Evolutionary conservation across 371 early-diverging fungal genomes (phyloP).

Genomic region (Mucor lusitanicus): DNA sequence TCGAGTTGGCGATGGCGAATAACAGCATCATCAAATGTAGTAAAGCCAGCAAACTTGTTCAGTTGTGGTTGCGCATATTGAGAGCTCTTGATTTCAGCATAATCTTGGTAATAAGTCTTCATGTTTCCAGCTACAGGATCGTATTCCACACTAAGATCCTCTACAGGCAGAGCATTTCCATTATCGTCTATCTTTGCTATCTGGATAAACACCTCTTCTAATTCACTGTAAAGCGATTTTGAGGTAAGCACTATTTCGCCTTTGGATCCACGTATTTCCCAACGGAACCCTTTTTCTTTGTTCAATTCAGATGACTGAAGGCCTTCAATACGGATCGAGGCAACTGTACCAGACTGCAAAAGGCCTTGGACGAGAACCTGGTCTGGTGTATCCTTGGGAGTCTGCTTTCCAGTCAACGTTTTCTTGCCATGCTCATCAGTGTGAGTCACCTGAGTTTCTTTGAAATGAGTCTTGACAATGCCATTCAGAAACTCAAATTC

Average conservation of each 20-base stretch:
- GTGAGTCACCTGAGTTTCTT: not conserved
- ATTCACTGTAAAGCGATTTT: not conserved
- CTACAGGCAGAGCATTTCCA: not conserved
- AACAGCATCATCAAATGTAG: not conserved
- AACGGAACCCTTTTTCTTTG: not conserved
- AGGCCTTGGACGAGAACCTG: conserved; percentile 4
- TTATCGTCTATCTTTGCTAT: not conserved
- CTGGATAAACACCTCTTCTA: not conserved
- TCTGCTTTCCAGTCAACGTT: not conserved
- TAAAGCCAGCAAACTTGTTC: not conserved
- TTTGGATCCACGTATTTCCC: not conserved
- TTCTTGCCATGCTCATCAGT: not conserved
- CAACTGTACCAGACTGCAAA: not conserved
- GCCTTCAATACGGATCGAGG: not conserved
- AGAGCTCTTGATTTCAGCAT: not conserved
- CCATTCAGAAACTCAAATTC: conserved; percentile 1
- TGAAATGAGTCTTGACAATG: not conserved
- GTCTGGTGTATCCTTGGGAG: not conserved
- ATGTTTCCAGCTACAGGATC: not conserved
- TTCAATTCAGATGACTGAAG: not conserved
- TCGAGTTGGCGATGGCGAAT: not conserved
- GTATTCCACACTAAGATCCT: not conserved
- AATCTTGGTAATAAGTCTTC: not conserved
- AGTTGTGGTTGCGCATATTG: not conserved
- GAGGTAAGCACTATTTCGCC: not conserved